Conservation (phyloP, 2,329 filamentous ascomycete species). For the Fusarium sp. region DNA sequence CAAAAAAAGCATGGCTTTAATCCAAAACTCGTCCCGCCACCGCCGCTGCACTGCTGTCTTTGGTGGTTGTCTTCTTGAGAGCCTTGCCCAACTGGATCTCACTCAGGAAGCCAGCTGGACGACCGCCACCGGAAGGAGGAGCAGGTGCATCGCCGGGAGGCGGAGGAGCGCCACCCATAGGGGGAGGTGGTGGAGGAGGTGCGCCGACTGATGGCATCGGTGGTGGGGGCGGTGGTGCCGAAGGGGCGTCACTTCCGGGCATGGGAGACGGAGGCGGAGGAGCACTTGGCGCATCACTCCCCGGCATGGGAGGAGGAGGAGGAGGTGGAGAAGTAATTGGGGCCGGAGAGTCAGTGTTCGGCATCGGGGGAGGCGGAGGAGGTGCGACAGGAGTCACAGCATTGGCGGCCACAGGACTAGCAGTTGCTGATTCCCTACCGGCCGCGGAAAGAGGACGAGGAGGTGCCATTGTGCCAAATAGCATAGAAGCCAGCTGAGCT, state of each 20-base stretch:
- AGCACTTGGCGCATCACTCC: conserved; percentile 37
- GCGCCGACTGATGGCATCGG: conserved; percentile 46
- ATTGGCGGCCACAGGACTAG: conserved; percentile 50
- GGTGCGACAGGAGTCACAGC: conserved; percentile 53
- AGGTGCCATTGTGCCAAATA: conserved; percentile 97
- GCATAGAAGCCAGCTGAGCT: conserved; percentile 90
- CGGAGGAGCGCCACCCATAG: conserved; percentile 46
- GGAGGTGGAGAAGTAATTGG: conserved; percentile 39
- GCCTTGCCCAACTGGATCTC: conserved; percentile 84
- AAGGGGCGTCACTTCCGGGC: conserved; percentile 47
- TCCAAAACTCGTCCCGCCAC: conserved; percentile 79
- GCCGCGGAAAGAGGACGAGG: conserved; percentile 87
- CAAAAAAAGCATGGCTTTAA: conserved; percentile 43
- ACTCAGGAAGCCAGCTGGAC: conserved; percentile 73
- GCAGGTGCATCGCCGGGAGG: conserved; percentile 54
- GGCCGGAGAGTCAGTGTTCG: conserved; percentile 43
- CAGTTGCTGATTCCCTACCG: conserved; percentile 69
- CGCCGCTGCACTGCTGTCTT: conserved; percentile 79
- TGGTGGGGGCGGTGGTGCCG: conserved; percentile 57
- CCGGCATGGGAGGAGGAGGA: conserved; percentile 44
- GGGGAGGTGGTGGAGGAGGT: conserved; percentile 56
- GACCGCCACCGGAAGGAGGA: conserved; percentile 58
- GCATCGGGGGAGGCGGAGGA: conserved; percentile 48
- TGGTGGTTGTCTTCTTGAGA: conserved; percentile 88
- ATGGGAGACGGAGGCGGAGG: conserved; percentile 45